Conservation (phyloP, 2,329 filamentous ascomycete genomes). For the Ceratocystis huliohia region DNA sequence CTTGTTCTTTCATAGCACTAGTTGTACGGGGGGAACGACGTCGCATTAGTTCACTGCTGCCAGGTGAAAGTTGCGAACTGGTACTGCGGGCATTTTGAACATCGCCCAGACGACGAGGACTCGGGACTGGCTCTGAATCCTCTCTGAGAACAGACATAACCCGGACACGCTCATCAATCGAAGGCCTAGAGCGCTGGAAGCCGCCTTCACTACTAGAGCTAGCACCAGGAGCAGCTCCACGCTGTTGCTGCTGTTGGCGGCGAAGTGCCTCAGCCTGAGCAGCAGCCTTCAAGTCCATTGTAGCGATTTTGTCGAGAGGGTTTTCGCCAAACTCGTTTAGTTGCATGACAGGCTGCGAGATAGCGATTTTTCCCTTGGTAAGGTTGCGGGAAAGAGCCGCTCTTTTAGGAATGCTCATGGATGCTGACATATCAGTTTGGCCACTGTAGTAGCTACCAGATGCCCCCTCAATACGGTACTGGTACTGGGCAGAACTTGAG, state of each 20-base stretch:
- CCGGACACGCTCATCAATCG: constrained; percentile 19
- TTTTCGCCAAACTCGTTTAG: constrained; percentile 27
- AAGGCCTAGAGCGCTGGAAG: constrained; percentile 17
- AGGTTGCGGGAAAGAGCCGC: constrained; percentile 21
- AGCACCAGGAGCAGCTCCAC: too few relatives aligned
- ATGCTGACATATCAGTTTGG: constrained; percentile 22
- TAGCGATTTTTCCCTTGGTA: constrained; percentile 32
- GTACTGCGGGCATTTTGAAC: constrained; percentile 31
- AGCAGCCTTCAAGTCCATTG: constrained; percentile 39
- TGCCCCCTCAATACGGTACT: constrained; percentile 12
- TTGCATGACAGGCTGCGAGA: constrained; percentile 39
- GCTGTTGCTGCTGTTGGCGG: constrained; percentile 27
- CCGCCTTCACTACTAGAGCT: constrained; percentile 6
- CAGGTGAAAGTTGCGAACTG: constrained; percentile 40
- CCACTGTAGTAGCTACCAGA: constrained; percentile 16
- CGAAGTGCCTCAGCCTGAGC: constrained; percentile 36
- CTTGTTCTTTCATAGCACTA: not conserved
- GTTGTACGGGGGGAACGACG: constrained; percentile 35
- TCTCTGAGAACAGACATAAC: constrained; percentile 20
- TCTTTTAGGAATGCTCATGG: constrained; percentile 22
- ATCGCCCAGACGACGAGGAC: constrained; percentile 7
- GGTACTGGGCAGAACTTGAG: constrained; percentile 7
- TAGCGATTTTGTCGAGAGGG: constrained; percentile 35
- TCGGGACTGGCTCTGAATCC: constrained; percentile 17
- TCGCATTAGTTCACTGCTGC: constrained; percentile 34